Evolutionary conservation across 192 early-diverging fungal genomes (phyloP).

Genomic region (Gonapodya prolifera): DNA sequence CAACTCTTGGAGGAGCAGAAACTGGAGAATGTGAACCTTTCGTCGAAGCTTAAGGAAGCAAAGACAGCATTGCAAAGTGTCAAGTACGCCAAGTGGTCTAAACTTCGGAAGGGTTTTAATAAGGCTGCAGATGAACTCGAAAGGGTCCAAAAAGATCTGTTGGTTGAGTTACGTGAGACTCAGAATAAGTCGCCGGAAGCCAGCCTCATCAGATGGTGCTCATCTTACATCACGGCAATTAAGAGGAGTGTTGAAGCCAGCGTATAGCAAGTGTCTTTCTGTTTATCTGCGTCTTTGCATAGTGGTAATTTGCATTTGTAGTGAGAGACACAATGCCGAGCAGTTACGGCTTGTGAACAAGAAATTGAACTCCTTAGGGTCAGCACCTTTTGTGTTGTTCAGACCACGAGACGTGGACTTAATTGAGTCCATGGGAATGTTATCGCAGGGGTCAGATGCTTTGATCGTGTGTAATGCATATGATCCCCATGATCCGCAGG

Average conservation of each 20-base stretch:
- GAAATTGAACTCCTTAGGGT: neutral
- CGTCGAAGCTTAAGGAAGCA: neutral
- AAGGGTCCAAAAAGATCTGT: neutral
- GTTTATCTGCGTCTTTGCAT: neutral
- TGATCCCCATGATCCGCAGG: neutral
- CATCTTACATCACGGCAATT: neutral
- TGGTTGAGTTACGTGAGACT: neutral
- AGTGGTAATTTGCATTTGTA: neutral
- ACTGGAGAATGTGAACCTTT: neutral
- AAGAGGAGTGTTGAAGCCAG: neutral
- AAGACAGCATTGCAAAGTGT: neutral
- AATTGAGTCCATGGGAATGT: neutral
- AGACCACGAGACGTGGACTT: neutral
- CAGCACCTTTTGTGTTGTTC: neutral
- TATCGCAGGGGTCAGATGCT: too few relatives aligned
- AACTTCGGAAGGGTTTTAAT: neutral
- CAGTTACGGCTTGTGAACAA: neutral
- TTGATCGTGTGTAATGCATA: neutral
- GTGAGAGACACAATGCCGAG: neutral
- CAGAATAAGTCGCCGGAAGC: neutral
- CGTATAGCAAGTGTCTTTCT: neutral
- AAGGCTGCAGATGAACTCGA: neutral
- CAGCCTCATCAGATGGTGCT: neutral
- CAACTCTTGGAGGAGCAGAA: neutral
- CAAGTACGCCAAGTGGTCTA: neutral